Base-by-base conservation (phyloP, 2,329 filamentous ascomycete species). In the Trichoderma oligosporum region DNA sequence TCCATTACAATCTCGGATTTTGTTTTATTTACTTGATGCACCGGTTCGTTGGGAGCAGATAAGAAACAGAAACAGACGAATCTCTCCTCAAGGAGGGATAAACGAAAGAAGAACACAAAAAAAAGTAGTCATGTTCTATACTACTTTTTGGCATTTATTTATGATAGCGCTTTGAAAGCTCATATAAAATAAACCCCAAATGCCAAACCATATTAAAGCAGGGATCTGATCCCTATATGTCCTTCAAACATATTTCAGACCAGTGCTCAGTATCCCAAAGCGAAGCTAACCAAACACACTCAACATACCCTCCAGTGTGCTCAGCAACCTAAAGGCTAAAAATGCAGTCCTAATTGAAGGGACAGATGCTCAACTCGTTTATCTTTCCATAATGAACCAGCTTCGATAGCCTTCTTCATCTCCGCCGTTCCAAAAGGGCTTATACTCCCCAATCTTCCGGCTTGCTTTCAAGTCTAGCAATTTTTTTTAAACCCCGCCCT, bases 191-290 rank as follows among this genome's bases (percentile, higher is more conserved):
- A 24, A 22, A 22, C 41, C 48, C 48, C 48, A 52, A n/a, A n/a
- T 31, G 48, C 20, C 22, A 18, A 4, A 4, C 7, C 1, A 51
- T 24, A 8, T 1, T 7, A n/a, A 9, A 7, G 31, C 47, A 51
- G 14, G 45, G 45, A n/a, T 24, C 18, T 7, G 45, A 29, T n/a
- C n/a, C n/a, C 2, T 22, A 2, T 29, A 47, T n/a, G 11, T 4
- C 14, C 7, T n/a, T 24, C 31, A 18, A 48, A 16, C 46, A n/a
- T 7, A 52, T 52, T 4, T 52, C 48, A 8, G 12, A 29, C 56
- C 60, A 61, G 22, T 58, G 61, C 5, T 12, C 16, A 14, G 36
- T 29, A 35, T 61, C 49, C 61, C 61, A 62, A 9, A 62, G 31
- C 7, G 57, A 51, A 3, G 60, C 53, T 3, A 39, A 51, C 60